phyloP scores from a whole-genome alignment of 495 filamentous ascomycete species.

The Melanomma pulvis-pyrius region DNA sequence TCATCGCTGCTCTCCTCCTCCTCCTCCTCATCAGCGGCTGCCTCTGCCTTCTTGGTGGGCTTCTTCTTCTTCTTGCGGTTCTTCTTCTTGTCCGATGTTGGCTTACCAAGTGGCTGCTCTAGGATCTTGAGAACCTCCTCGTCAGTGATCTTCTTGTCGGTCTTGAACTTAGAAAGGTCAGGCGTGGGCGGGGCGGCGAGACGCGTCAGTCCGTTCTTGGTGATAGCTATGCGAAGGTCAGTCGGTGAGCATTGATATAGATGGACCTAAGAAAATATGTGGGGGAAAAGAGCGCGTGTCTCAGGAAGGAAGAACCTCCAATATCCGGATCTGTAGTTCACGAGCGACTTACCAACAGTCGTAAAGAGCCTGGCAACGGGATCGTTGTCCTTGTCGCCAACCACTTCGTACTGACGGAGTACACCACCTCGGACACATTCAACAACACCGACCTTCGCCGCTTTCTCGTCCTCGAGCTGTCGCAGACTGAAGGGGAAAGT shows the following conservation, averaged over 20 bases:
- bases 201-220: conserved; percentile 92
- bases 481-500: conserved; percentile 96
- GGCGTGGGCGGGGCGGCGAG: conserved; percentile 71
- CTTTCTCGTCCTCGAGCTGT: conserved; percentile 94
- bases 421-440: conserved; percentile 92
- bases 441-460: conserved; percentile 92
- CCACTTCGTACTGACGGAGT: conserved; percentile 91
- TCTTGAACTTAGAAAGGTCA: conserved; percentile 78
- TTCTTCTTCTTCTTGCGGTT: conserved; percentile 91
- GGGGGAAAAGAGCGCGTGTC: neutral
- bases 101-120: conserved; percentile 77
- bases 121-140: conserved; percentile 93
- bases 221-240: conserved; percentile 68
- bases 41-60: conserved; percentile 63
- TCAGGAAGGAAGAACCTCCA: too few relatives aligned
- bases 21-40: conserved; percentile 51
- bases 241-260: neutral
- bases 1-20: conserved; percentile 59
- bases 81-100: conserved; percentile 73
- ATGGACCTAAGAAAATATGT: neutral
- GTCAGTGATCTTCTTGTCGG: conserved; percentile 96
- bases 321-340: too few relatives aligned
- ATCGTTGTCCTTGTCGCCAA: conserved; percentile 84
- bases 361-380: conserved; percentile 84
- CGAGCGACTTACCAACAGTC: conserved; percentile 71